phyloP scores from a whole-genome alignment of 306 rosid genomes.

The Ceratonia siliqua region DNA sequence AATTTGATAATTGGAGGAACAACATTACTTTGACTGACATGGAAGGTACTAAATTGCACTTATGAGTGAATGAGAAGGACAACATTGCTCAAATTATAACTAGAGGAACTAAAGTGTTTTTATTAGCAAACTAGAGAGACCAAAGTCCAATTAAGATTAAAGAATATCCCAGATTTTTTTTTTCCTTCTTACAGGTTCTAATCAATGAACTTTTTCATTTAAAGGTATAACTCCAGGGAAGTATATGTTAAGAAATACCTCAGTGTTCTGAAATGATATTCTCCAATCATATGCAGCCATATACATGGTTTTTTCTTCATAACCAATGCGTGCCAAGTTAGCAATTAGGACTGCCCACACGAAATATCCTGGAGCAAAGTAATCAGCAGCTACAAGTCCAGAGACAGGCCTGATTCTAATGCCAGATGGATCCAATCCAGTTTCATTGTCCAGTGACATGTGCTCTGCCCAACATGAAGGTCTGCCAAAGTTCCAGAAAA shows the following conservation, averaged over 20 bases:
- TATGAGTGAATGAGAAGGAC: too few species aligned
- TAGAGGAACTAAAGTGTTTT: too few species aligned
- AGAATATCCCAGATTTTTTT: too few species aligned
- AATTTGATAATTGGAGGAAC: background rate
- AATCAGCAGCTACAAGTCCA: slow-evolving; percentile 93
- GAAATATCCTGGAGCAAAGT: slow-evolving; percentile 84
- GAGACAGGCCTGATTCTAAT: slow-evolving; percentile 78
- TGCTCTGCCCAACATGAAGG: slow-evolving; percentile 90
- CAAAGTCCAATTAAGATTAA: too few species aligned
- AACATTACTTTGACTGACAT: background rate
- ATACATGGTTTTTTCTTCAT: slow-evolving; percentile 83
- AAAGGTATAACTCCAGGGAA: background rate
- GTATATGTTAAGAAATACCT: slow-evolving; percentile 45
- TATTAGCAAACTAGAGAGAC: too few species aligned
- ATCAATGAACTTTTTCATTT: slow-evolving; percentile 23
- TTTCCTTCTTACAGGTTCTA: too few species aligned
- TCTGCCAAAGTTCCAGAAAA: slow-evolving; percentile 45
- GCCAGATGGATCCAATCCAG: slow-evolving; percentile 80
- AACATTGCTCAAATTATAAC: too few species aligned
- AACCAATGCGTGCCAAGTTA: slow-evolving; percentile 82
- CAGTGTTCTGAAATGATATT: slow-evolving; percentile 82
- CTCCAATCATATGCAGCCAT: slow-evolving; percentile 98
- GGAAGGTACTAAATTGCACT: background rate
- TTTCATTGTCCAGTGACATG: slow-evolving; percentile 86
- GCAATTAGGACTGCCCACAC: slow-evolving; percentile 93